Evolutionary conservation across 495 filamentous ascomycete genomes (phyloP), one percentile per base, ranked within the genome.

Genomic region (Hypoxylon fuscum): DNA sequence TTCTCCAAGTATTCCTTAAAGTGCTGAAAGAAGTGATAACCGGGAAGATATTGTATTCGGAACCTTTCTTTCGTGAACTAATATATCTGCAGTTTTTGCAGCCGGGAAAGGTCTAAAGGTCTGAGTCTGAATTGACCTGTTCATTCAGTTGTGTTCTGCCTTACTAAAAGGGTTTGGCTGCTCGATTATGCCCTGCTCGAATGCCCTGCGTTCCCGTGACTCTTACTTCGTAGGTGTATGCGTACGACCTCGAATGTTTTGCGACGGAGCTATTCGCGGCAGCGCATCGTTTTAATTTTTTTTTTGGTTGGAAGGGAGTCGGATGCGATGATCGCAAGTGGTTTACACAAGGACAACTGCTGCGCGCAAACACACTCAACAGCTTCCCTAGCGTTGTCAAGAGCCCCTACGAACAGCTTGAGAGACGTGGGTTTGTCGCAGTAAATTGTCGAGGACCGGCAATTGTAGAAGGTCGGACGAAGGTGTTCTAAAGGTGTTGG

Each of bases 201-300:
- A 27, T 27, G 25, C 25, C 25, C 25, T 27, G 25, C 25, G 25
- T 27, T 20, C 15, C n/a, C 9, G 17, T 43, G 1, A 32, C 40
- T 21, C 44, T 57, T 9, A 29, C 40, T 55, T 34, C 41, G 43
- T 48, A 44, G 44, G n/a, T 52, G 25, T 47, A 52, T 57, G 35
- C 22, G 40, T 59, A 43, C 43, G 32, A 56, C 60, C 46, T 63
- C 60, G 57, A 57, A 53, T 48, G 56, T 52, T 61, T 61, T 67
- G 63, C 69, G 66, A 72, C 69, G 60, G 60, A 55, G 63, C 55
- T 70, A 72, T 68, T 62, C 57, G 69, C 60, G 60, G 62, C 27
- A 52, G 69, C 69, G 66, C 69, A 72, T 72, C 34, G 67, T 72
- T 51, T n/a, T n/a, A n/a, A n/a, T n/a, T n/a, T n/a, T n/a, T n/a